phyloP scores from a whole-genome alignment of 179 eudicot species.

The Silene noctiflora region DNA sequence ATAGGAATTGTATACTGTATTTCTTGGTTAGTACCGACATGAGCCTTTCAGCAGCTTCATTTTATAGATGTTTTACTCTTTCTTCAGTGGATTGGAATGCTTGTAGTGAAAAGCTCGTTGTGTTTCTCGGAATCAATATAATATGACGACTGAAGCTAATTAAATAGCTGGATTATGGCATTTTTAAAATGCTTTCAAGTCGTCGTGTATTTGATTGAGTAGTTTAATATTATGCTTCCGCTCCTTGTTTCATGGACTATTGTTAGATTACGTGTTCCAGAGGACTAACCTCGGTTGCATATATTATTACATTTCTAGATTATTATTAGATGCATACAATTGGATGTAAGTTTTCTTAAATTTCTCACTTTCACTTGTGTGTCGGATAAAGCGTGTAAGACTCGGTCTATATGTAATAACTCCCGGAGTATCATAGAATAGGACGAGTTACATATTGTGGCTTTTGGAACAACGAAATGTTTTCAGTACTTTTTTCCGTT shows the following conservation, averaged over 20 bases:
- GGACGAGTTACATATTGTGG: background rate
- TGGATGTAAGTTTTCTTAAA: conserved; percentile 7
- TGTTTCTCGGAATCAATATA: background rate
- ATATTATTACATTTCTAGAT: background rate
- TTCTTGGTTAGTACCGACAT: conserved; percentile 1
- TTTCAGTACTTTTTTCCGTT: background rate
- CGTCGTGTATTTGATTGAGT: background rate
- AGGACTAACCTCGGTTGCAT: background rate
- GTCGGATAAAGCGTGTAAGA: background rate
- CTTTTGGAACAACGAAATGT: background rate
- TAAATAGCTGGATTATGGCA: conserved; percentile 1
- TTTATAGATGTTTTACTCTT: conserved; percentile 10
- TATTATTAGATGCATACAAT: background rate
- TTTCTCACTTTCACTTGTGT: background rate
- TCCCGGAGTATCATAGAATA: no score
- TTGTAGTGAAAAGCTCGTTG: background rate
- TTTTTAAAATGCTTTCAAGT: background rate
- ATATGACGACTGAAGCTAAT: background rate
- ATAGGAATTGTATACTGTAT: conserved; percentile 4
- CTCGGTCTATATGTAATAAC: background rate
- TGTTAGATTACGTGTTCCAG: background rate
- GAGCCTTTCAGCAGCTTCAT: background rate
- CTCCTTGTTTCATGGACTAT: conserved; percentile 7
- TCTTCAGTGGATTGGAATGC: conserved; percentile 7
- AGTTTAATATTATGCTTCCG: background rate